These are phyloP conservation scores for Leishmania gerbilli DNA, from an alignment of 208 protist species.

Conservation along the genomic window DNA sequence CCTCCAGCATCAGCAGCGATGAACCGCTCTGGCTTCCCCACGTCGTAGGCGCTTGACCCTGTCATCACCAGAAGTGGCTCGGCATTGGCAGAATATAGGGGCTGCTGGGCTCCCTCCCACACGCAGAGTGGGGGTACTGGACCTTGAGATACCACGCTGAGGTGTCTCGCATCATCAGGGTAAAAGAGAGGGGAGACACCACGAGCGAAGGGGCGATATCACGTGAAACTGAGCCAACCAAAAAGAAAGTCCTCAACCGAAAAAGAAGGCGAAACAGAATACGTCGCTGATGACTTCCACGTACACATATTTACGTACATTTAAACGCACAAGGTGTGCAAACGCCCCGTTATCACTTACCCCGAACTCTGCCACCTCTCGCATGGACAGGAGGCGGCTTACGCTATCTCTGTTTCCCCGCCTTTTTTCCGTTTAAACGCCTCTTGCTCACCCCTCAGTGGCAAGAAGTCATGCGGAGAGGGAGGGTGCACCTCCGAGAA, in stretches of 20 bases:
- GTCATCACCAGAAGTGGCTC: background rate
- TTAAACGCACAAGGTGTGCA: background rate
- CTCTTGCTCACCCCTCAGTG: background rate
- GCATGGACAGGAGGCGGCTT: background rate
- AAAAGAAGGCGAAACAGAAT: background rate
- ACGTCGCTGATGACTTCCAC: background rate
- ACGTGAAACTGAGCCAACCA: background rate
- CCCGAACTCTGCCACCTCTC: background rate
- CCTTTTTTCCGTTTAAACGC: background rate
- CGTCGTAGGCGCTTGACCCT: background rate
- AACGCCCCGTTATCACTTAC: background rate
- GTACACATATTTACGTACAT: background rate
- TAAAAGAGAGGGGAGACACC: background rate
- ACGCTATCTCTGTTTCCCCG: background rate
- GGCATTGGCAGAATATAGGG: background rate
- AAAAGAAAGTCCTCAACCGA: background rate
- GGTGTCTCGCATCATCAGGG: background rate
- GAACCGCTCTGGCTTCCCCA: background rate
- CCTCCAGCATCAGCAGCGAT: background rate
- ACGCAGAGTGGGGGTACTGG: background rate
- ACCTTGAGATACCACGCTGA: background rate
- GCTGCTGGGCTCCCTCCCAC: background rate
- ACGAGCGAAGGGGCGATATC: background rate
- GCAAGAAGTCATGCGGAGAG: background rate
- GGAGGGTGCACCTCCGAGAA: background rate